These are phyloP conservation scores for Ascobolus immersus DNA, from an alignment of 495 filamentous ascomycete genomes.

Conservation along the genomic window DNA sequence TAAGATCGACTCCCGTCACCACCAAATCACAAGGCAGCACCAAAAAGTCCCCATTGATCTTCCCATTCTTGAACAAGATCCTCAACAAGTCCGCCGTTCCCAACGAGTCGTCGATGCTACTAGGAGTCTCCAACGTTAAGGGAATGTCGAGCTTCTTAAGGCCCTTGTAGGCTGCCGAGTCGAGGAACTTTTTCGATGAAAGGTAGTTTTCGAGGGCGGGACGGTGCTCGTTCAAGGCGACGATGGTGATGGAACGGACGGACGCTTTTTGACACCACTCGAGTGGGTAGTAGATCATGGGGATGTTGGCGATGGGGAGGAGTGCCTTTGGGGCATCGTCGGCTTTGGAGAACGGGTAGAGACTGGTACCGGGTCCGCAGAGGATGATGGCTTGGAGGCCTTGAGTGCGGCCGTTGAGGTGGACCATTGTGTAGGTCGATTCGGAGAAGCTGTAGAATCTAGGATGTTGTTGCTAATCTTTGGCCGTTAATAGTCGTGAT, in stretches of 20 bases:
- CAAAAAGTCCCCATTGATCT: constrained; percentile 60
- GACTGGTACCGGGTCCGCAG: constrained; percentile 69
- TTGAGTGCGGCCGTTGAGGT: no score
- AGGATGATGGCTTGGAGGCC: constrained; percentile 86
- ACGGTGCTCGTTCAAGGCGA: constrained; percentile 14
- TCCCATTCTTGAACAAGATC: constrained; percentile 18
- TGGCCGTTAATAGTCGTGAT: no score
- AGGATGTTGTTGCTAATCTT: no score
- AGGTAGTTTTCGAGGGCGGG: constrained; percentile 14
- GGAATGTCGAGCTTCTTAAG: constrained; percentile 12
- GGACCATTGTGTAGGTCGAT: no score
- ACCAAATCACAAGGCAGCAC: constrained; percentile 85
- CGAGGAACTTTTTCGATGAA: constrained; percentile 13
- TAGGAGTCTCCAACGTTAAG: constrained; percentile 13
- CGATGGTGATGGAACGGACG: constrained; percentile 7
- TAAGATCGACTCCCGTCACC: constrained; percentile 38
- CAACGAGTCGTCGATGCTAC: constrained; percentile 14
- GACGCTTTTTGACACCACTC: constrained; percentile 41
- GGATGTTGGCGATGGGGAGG: constrained; percentile 74
- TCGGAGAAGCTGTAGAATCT: no score
- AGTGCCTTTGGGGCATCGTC: constrained; percentile 79
- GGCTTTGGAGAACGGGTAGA: constrained; percentile 76
- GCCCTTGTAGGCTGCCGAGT: constrained; percentile 5
- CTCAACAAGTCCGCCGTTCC: constrained; percentile 80
- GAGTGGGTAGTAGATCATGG: constrained; percentile 87